Evolutionary conservation across 768 basidiomycete species (phyloP), one percentile per base, ranked within the genome.

Genomic region (Daedalea quercina): DNA sequence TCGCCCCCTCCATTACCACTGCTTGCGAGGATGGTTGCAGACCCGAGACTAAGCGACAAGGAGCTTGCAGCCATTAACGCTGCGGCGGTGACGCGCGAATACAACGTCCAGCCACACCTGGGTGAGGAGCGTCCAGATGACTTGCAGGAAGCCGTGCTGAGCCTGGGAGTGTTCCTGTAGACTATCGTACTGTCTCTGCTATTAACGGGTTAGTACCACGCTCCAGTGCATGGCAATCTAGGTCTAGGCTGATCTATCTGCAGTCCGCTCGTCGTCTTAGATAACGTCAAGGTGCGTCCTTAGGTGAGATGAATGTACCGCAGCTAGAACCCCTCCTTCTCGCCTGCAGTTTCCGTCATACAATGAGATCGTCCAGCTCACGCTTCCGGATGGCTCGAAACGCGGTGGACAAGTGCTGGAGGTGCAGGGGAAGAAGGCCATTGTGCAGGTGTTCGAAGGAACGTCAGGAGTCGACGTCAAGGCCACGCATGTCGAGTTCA

Each of bases 381-480:
- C 94, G 12, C 77, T 99, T 34, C 94, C 95, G 9, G 95, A 99
- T 69, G 96, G 96, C 13, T 78, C 93, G 25, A 90, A 86, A 66
- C 88, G 96, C 60, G 94, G 94, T 17, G 96, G 96, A 25, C 96
- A 98, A 70, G 95, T 98, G 11, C 83, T 99, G 46, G 96, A 99
- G 70, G 94, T 99, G 37, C 87, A 91, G 66, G 96, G 96, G 51
- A 96, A 94, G 78, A 98, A 98, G 67, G 96, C 96, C 40, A 93
- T 99, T 63, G 95, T 99, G 19, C 96, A 99, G 69, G 95, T 99
- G 56, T 99, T 99, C 62, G 96, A 99, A 70, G 96, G 96, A 48
- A 99, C 96, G 2, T 81, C 94, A 9, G 96, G 96, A 33, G 88
- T 98, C 42, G 96, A 99, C 68, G 96, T 98, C 63, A 95, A 94